Evolutionary conservation across 2,329 filamentous ascomycete species (phyloP).

Genomic region (Torrubiellomyces zombiae): DNA sequence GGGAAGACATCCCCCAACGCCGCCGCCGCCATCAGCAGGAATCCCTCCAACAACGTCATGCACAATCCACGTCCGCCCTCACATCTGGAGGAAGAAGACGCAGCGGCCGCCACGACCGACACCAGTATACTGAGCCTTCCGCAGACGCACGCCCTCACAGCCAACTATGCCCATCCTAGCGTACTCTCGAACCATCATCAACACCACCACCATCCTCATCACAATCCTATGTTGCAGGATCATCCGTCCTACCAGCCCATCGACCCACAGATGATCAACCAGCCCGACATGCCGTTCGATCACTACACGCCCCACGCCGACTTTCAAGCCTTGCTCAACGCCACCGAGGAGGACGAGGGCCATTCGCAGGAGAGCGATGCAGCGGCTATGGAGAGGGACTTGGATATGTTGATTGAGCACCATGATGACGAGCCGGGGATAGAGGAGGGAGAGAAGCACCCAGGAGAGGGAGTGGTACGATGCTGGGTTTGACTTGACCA

Average conservation of each 20-base stretch:
- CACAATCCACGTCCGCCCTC: not conserved
- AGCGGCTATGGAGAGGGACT: conserved; percentile 28
- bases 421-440: conserved; percentile 15
- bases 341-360: conserved; percentile 24
- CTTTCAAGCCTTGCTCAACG: conserved; percentile 37
- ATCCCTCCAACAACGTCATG: conserved; percentile 1
- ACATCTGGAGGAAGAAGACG: conserved; percentile 1
- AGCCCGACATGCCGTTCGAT: conserved; percentile 21
- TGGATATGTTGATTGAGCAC: conserved; percentile 35
- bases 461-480: conserved; percentile 13
- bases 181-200: conserved; percentile 6
- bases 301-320: conserved; percentile 27
- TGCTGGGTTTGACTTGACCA: conserved; percentile 14
- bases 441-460: conserved; percentile 6
- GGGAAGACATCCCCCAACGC: conserved; percentile 32
- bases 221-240: conserved; percentile 18
- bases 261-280: conserved; percentile 40
- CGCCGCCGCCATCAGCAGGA: conserved; percentile 1
- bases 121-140: conserved; percentile 15
- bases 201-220: conserved; percentile 10
- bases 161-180: conserved; percentile 3
- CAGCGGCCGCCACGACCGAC: conserved; percentile 6
- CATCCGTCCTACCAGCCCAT: conserved; percentile 32
- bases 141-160: conserved; percentile 10
- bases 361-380: conserved; percentile 7